Conservation (phyloP, 129 eudicot species). For the Chrysanthemum makinoi region DNA sequence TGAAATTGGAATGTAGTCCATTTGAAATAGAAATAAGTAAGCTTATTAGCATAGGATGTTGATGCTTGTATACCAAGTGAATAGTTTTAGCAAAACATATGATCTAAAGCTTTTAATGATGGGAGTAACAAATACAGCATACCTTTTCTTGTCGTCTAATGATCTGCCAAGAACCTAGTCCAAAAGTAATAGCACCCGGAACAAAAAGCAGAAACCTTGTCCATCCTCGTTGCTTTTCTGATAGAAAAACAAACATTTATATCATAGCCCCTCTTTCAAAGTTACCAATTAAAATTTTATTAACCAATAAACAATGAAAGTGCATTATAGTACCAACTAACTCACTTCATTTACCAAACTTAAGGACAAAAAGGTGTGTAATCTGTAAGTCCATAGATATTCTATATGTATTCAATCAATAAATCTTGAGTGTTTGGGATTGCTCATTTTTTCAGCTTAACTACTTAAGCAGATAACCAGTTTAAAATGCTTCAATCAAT, state of each 20-base stretch:
- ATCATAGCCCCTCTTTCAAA: neutral
- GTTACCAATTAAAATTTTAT: neutral
- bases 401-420: no score
- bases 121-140: no score
- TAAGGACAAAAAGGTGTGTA: no score
- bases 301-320: conserved; percentile 7
- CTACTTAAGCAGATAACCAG: no score
- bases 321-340: conserved; percentile 1
- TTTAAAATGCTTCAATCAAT: no score
- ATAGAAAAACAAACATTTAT: conserved; percentile 5
- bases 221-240: conserved; percentile 71
- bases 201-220: conserved; percentile 79
- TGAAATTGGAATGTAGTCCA: no score
- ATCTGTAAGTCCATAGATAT: no score
- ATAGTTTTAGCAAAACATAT: conserved; percentile 12
- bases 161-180: conserved; percentile 94
- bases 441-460: no score
- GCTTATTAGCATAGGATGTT: neutral
- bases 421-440: no score
- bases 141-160: conserved; percentile 87
- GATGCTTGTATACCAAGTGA: neutral
- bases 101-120: neutral
- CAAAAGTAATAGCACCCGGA: conserved; percentile 87
- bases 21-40: no score
- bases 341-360: conserved; percentile 13